Evolutionary conservation across 1,284 basidiomycete genomes (phyloP).

Genomic region (Butyriboletus appendiculatus): DNA sequence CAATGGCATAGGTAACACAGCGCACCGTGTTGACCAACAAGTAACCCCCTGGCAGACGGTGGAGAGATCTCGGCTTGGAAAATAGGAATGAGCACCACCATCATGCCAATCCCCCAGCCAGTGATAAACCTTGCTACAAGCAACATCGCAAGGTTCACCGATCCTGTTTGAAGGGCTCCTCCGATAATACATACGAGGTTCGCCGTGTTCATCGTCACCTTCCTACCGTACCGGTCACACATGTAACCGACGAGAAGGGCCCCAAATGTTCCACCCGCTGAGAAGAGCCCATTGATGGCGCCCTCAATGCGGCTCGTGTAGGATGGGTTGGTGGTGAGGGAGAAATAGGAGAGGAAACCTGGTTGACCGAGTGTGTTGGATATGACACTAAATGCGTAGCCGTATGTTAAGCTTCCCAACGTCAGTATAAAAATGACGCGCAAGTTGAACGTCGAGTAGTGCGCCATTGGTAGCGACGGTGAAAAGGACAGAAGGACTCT

Average conservation of each 20-base stretch:
- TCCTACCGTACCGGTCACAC: slow-evolving; percentile 9
- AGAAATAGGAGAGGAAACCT: slow-evolving; percentile 13
- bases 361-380: slow-evolving; percentile 14
- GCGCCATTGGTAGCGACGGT: neutral
- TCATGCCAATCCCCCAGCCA: slow-evolving; percentile 18
- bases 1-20: neutral
- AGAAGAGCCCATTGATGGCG: slow-evolving; percentile 13
- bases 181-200: neutral
- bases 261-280: slow-evolving; percentile 10
- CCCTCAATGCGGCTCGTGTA: slow-evolving; percentile 9
- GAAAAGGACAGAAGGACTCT: neutral
- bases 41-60: slow-evolving; percentile 8
- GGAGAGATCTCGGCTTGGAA: slow-evolving; percentile 14
- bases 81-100: slow-evolving; percentile 18
- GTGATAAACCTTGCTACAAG: slow-evolving; percentile 13
- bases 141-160: slow-evolving; percentile 12
- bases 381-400: slow-evolving; percentile 11
- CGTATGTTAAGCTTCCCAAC: slow-evolving; percentile 18
- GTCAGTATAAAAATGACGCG: slow-evolving; percentile 14
- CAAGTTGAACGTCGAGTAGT: neutral
- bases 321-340: slow-evolving; percentile 2
- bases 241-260: slow-evolving; percentile 7
- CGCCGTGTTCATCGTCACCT: slow-evolving; percentile 13
- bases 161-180: neutral
- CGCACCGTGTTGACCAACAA: slow-evolving; percentile 18